These are phyloP conservation scores for Irpex lacteus DNA, from an alignment of 1,284 basidiomycete species.

Conservation along the genomic window DNA sequence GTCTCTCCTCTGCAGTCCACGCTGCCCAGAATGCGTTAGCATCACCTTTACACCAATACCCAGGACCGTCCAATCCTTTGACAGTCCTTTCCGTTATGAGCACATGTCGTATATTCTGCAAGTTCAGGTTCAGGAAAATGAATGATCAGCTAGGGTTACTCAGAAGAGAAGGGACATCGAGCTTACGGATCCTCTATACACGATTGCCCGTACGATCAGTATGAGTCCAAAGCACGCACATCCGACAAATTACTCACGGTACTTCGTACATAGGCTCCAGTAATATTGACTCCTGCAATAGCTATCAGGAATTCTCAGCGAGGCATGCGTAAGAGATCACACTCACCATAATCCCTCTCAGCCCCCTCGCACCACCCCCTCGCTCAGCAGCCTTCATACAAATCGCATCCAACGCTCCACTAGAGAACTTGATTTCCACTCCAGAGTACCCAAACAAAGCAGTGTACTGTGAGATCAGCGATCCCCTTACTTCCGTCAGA, in stretches of 20 bases:
- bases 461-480: slow-evolving; percentile 87
- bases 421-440: slow-evolving; percentile 81
- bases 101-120: slow-evolving; percentile 57
- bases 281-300: slow-evolving; percentile 65
- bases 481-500: slow-evolving; percentile 88
- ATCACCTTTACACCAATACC: slow-evolving; percentile 64
- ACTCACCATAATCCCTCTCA: slow-evolving; percentile 84
- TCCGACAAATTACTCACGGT: slow-evolving; percentile 60
- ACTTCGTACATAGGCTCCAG: slow-evolving; percentile 90
- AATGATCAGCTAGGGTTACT: neutral
- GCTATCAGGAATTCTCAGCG: neutral
- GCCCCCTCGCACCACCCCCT: slow-evolving; percentile 86
- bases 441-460: slow-evolving; percentile 79
- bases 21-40: slow-evolving; percentile 49
- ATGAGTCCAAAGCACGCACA: neutral
- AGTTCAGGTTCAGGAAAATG: neutral
- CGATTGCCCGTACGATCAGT: neutral
- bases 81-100: slow-evolving; percentile 57
- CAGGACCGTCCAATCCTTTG: slow-evolving; percentile 43
- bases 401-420: slow-evolving; percentile 70
- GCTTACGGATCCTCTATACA: slow-evolving; percentile 42
- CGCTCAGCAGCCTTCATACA: slow-evolving; percentile 76
- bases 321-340: neutral
- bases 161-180: neutral
- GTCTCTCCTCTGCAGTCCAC: slow-evolving; percentile 50